Evolutionary conservation across 2,329 filamentous ascomycete species (phyloP), one percentile per base, ranked within the genome.

Genomic region (Shiraia sp.): DNA sequence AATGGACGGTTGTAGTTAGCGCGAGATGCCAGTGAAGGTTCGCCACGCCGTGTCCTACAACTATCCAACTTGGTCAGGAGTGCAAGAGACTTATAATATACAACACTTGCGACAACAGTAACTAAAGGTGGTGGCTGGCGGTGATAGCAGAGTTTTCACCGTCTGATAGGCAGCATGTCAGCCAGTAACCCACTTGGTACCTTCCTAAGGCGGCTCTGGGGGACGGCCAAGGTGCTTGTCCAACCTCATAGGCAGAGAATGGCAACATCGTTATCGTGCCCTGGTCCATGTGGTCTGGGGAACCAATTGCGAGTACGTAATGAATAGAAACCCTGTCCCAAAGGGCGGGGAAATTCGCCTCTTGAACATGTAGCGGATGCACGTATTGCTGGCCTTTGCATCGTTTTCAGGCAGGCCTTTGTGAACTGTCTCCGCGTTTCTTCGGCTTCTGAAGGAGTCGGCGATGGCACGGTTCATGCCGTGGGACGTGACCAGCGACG

Each of bases 271-370:
- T 17, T 17, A 28, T 3, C 10, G n/a, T 25, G 10, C 25, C 27
- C 15, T 33, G 28, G 29, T 24, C 19, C 22, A 19, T 27, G 35
- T 22, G 34, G 41, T 53, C 53, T 55, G 53, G 49, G 50, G 54
- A 54, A 52, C 55, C 49, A 57, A 57, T 58, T 50, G 45, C 37
- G 22, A 40, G 57, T 56, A 57, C 50, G 57, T 59, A 49, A 42
- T 41, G 13, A 29, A n/a, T 13, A 17, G 13, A 19, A 38, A 24
- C 35, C 35, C 33, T 16, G 32, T 25, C 29, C 13, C 36, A 50
- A 51, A 29, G 35, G 51, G 46, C 43, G 51, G 51, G 49, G 13
- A 53, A 41, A 15, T 9, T 46, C 14, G 27, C 40, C 22, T 45
- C 28, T 17, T 19, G n/a, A 29, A 32, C 32, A 16, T 31, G 14